phyloP scores from a whole-genome alignment of 2,329 filamentous ascomycete genomes.

The Leptographium flavum region DNA sequence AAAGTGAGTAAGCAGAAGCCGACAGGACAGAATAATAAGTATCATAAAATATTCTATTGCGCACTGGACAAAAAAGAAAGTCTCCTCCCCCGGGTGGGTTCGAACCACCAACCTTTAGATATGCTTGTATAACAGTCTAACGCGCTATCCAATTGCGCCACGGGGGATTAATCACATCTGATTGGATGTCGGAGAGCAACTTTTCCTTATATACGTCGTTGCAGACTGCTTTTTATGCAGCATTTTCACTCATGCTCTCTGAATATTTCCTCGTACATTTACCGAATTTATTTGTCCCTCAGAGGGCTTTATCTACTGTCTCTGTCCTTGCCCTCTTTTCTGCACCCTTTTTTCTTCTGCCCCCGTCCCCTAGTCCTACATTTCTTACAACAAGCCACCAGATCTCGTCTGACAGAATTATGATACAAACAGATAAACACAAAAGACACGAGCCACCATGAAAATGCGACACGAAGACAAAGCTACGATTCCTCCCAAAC shows the following conservation, averaged over 20 bases:
- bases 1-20: neutral
- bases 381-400: neutral
- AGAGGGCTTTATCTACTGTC: too few species aligned
- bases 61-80: neutral
- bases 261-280: too few species aligned
- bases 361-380: neutral
- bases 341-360: too few species aligned
- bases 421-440: neutral
- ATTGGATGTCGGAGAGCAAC: neutral
- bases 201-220: neutral
- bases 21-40: neutral
- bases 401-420: neutral
- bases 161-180: conserved; percentile 1
- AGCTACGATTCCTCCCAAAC: neutral
- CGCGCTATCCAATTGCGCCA: conserved; percentile 7
- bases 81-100: conserved; percentile 3
- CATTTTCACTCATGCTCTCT: neutral
- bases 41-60: neutral
- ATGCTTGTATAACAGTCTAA: conserved; percentile 4
- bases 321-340: too few species aligned
- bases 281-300: too few species aligned
- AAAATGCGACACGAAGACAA: neutral
- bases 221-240: neutral
- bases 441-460: neutral
- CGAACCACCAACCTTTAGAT: conserved; percentile 6